Evolutionary conservation across 768 basidiomycete genomes (phyloP).

Genomic region (Kwoniella botswanensis): DNA sequence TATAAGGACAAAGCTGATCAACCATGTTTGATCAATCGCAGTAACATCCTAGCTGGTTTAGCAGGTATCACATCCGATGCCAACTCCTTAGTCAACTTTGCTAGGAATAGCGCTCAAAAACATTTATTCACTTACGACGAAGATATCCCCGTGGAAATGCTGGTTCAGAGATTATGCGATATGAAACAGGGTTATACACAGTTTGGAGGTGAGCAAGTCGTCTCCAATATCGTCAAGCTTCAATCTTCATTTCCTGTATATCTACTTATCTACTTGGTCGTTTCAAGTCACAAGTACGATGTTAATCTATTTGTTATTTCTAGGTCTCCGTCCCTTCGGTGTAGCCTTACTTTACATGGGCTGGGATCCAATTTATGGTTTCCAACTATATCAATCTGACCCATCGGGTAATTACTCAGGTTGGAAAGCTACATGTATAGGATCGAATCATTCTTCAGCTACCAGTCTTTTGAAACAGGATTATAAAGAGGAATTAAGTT

Average conservation of each 20-base stretch:
- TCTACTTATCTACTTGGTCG: no score
- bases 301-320: no score
- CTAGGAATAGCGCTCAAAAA: conserved; percentile 84
- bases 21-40: conserved; percentile 53
- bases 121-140: conserved; percentile 92
- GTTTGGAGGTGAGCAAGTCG: conserved; percentile 73
- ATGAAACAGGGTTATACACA: conserved; percentile 99
- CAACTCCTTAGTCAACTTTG: conserved; percentile 94
- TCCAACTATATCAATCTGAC: conserved; percentile 98
- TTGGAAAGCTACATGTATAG: conserved; percentile 97
- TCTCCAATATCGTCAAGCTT: no score
- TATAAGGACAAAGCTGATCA: conserved; percentile 55
- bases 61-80: conserved; percentile 97
- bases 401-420: conserved; percentile 98
- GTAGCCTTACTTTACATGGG: conserved; percentile 96
- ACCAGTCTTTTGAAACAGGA: conserved; percentile 83
- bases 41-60: conserved; percentile 93
- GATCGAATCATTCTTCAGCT: conserved; percentile 83
- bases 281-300: no score
- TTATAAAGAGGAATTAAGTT: conserved; percentile 90
- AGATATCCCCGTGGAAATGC: conserved; percentile 95
- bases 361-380: conserved; percentile 91
- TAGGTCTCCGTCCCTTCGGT: conserved; percentile 95
- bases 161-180: conserved; percentile 91
- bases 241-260: no score